Evolutionary conservation across 768 basidiomycete species (phyloP), one percentile per base, ranked within the genome.

Genomic region (Suillus fuscotomentosus): DNA sequence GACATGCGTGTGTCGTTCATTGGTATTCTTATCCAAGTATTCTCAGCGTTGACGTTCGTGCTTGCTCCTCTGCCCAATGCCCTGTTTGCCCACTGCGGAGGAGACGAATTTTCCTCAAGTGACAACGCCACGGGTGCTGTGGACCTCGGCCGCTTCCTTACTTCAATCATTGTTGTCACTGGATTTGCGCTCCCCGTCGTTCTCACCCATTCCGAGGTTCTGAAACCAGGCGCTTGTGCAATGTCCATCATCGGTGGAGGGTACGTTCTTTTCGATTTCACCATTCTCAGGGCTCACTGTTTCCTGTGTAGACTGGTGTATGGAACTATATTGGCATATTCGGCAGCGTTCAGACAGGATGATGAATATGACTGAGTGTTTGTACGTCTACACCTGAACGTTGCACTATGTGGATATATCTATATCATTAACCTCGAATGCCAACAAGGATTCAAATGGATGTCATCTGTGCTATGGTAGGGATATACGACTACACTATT

Each of bases 231-330:
- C 17, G 97, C 97, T 47, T 94, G 92, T 74, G 86, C 84, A 70
- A 98, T 99, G 97, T 95, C 94, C 22, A 94, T 98, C 65, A 82
- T 92, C 39, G 97, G 97, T 15, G 97, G 97, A 78, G 91, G 88
- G 86, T 91, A 80, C 70, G 88, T 86, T 36, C 57, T 22, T 62
- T 42, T 69, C 63, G 20, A 60, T 43, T 51, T 50, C 53, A 50
- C 39, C 50, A 66, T 38, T 27, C 63, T 22, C 48, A 43, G 34
- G 14, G 20, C 60, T 64, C 38, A 68, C 45, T 13, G 45, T 65
- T 31, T 17, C 60, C 51, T 39, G 36, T 55, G 24, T 65, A 91
- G 90, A 53, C 79, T 93, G 70, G 93, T 97, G 2, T 97, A 97
- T 75, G 91, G 90, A 5, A 97, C 95, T 20, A 97, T 97, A 70